Percentiles rank a stretch among this genome's conserved stretches.
Evolutionary conservation across 805 yeast species (phyloP).

Genomic region (Saturnispora ahearnii): DNA sequence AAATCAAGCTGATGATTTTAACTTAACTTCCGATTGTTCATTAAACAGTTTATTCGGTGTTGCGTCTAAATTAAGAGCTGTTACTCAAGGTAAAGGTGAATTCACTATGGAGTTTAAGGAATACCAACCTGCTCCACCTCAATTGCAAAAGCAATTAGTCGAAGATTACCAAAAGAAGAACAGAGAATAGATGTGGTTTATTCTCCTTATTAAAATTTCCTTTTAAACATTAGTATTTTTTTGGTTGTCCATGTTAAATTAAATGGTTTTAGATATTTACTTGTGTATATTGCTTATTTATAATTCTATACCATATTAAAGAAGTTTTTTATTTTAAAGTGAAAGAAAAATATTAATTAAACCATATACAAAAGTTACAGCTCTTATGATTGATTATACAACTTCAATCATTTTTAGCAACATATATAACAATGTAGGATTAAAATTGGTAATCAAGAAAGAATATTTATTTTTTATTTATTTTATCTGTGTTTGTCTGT

Average conservation of each 20-base stretch:
- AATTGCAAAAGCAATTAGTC: conserved; percentile 81
- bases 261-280: background rate
- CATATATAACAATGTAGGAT: background rate
- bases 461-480: background rate
- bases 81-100: conserved; percentile 98
- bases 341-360: background rate
- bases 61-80: conserved; percentile 90
- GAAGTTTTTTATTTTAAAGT: background rate
- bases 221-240: background rate
- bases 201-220: background rate
- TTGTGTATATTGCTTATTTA: conserved; percentile 3
- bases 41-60: conserved; percentile 93
- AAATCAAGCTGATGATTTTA: conserved; percentile 89
- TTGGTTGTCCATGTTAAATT: background rate
- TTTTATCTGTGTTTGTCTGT: background rate
- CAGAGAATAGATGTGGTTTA: conserved; percentile 14
- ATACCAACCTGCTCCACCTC: conserved; percentile 85
- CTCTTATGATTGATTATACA: background rate
- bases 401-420: background rate
- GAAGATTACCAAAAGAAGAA: conserved; percentile 68
- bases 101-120: conserved; percentile 90
- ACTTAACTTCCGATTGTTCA: conserved; percentile 91
- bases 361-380: background rate
- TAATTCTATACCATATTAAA: background rate
- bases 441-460: background rate